These are phyloP conservation scores for Auriscalpium orientale DNA, from an alignment of 768 basidiomycete genomes.

Conservation along the genomic window DNA sequence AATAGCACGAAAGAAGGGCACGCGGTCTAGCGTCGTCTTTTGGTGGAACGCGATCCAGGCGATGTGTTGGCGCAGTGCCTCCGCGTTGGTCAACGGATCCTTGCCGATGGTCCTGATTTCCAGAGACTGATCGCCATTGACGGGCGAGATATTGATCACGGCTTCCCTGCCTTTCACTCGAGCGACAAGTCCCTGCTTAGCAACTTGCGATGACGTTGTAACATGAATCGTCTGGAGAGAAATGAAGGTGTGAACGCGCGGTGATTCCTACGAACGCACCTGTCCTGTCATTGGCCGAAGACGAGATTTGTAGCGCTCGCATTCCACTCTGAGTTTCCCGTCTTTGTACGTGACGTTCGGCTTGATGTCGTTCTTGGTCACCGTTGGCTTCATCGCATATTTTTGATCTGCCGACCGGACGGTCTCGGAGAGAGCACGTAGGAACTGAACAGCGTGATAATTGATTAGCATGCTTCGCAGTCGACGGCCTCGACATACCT, in stretches of 20 bases:
- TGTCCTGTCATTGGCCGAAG: constrained; percentile 29
- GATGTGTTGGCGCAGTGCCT: constrained; percentile 13
- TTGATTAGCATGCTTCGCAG: neutral
- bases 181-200: constrained; percentile 16
- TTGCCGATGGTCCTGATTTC: constrained; percentile 13
- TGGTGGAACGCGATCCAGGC: constrained; percentile 20
- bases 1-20: constrained; percentile 22
- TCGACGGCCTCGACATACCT: neutral
- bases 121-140: neutral
- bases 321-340: constrained; percentile 27
- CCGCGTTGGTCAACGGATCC: constrained; percentile 13
- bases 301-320: constrained; percentile 37
- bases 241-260: constrained; percentile 16
- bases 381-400: constrained; percentile 38
- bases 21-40: constrained; percentile 9
- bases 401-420: constrained; percentile 38
- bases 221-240: constrained; percentile 14
- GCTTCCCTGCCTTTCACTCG: constrained; percentile 32
- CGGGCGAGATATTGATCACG: constrained; percentile 18
- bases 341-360: constrained; percentile 21
- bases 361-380: constrained; percentile 35
- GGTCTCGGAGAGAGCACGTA: constrained; percentile 39
- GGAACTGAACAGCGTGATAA: constrained; percentile 3
- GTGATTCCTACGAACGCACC: constrained; percentile 25
- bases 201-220: neutral